These are phyloP conservation scores for Babesia ovis DNA, from an alignment of 169 alveolate genomes.

Conservation along the genomic window DNA sequence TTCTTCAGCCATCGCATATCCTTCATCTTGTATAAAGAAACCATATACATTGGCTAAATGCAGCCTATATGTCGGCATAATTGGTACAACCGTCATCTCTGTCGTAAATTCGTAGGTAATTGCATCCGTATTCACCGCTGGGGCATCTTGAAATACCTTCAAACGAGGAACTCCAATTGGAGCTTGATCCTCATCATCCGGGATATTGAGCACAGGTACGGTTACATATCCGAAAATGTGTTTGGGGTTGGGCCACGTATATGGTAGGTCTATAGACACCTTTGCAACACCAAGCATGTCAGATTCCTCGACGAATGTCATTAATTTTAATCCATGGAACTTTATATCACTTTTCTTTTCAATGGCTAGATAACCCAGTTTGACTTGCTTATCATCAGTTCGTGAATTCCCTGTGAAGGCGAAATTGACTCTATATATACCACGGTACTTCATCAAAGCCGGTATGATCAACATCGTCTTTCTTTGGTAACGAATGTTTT, in stretches of 20 bases:
- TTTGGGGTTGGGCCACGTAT: conserved; percentile 21
- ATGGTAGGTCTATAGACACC: conserved; percentile 11
- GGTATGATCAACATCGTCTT: background rate
- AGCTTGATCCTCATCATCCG: background rate
- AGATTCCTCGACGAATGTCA: background rate
- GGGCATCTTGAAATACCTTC: background rate
- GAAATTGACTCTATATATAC: background rate
- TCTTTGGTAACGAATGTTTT: background rate
- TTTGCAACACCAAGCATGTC: background rate
- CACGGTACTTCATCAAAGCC: background rate
- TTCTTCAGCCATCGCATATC: background rate
- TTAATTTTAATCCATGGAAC: conserved; percentile 5
- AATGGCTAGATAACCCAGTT: conserved; percentile 46
- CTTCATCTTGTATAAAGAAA: conserved; percentile 9
- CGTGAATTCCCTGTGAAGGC: background rate
- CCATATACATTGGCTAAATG: background rate
- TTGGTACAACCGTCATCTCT: background rate
- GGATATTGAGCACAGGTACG: background rate
- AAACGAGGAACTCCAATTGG: background rate
- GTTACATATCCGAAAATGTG: conserved; percentile 4
- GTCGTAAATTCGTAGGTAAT: background rate
- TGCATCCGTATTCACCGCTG: conserved; percentile 7
- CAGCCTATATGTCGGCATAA: background rate
- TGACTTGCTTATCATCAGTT: background rate
- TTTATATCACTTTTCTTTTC: background rate